phyloP scores from a whole-genome alignment of 1,284 basidiomycete genomes.

The Pseudozyma thailandica region DNA sequence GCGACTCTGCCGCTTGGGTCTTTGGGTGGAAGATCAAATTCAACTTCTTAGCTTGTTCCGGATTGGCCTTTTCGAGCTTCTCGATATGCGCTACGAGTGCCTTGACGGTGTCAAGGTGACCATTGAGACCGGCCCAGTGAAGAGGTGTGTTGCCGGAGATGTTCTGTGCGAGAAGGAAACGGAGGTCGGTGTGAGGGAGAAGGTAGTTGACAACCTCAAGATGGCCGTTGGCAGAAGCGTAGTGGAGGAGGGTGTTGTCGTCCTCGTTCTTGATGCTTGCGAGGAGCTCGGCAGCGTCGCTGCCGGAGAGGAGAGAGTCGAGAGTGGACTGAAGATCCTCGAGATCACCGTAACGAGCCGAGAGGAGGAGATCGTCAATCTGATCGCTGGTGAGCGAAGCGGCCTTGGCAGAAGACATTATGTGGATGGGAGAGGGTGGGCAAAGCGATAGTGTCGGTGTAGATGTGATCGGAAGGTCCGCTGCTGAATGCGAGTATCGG shows the following conservation, averaged over 20 bases:
- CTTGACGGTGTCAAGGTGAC: constrained; percentile 56
- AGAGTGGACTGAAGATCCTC: constrained; percentile 49
- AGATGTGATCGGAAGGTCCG: too few species aligned
- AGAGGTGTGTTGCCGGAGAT: constrained; percentile 63
- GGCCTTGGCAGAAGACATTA: constrained; percentile 26
- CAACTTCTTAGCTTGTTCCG: constrained; percentile 32
- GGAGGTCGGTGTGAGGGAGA: constrained; percentile 38
- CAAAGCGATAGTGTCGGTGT: too few species aligned
- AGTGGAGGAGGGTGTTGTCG: constrained; percentile 61
- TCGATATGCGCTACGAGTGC: constrained; percentile 57
- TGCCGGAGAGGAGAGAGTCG: constrained; percentile 19
- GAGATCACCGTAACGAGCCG: constrained; percentile 61
- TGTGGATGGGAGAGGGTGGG: too few species aligned
- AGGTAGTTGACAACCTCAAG: constrained; percentile 44
- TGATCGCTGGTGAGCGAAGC: constrained; percentile 48
- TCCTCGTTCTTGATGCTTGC: constrained; percentile 51
- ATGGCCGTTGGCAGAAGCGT: constrained; percentile 64
- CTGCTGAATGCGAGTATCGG: neutral
- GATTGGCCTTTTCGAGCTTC: constrained; percentile 33
- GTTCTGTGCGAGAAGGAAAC: constrained; percentile 55
- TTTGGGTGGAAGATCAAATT: constrained; percentile 39
- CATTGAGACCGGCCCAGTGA: constrained; percentile 67
- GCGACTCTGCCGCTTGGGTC: neutral
- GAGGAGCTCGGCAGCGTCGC: constrained; percentile 8
- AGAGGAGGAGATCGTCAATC: constrained; percentile 64